Base-by-base conservation (phyloP, 306 rosid genomes). In the Chamaecrista fasciculata region DNA sequence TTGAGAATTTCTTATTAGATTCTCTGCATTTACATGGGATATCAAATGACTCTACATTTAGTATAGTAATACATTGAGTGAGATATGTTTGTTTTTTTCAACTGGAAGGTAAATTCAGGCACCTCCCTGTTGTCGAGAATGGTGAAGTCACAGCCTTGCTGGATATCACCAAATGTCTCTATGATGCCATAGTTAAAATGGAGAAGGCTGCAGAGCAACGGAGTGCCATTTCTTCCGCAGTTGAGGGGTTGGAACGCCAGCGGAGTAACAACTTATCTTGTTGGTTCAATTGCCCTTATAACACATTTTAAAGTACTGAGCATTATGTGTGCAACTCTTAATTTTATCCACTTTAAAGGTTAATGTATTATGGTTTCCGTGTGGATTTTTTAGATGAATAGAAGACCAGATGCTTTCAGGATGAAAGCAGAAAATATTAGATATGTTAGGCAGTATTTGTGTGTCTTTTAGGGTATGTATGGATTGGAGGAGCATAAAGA, bases 141-240 rank as follows among this genome's bases (percentile, higher is more conserved):
- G 96, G 97, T 33, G 97, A 94, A 76, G 98, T 94, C 70, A 85
- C 91, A 74, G 98, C 97, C 76, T 73, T 94, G 81, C 67, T 94
- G 67, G 98, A 94, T 86, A 94, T 94, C 56, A 84, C 96, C 63
- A 88, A 81, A 79, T 94, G 98, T 74, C 97, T 94, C 10, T 94
- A 88, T 78, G 98, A 94, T 78, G 98, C 97, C 68, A 94, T 94
- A 82, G 77, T 89, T 29, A 85, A 90, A 81, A 76, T 88, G 97
- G 97, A 94, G 85, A 94, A 86, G 82, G 97, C 98, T 43, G 87
- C 95, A 5, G 92, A 88, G 83, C 95, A 94, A 79, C 89, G 98
- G 33, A 94, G 83, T 78, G 96, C 89, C 28, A 84, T 94, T 82
- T 97, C 97, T 62, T 95, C 96, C 67, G 96, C 98, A 44, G 95